Conservation (phyloP, 257 asterid species). For the Ilex aquifolium region DNA sequence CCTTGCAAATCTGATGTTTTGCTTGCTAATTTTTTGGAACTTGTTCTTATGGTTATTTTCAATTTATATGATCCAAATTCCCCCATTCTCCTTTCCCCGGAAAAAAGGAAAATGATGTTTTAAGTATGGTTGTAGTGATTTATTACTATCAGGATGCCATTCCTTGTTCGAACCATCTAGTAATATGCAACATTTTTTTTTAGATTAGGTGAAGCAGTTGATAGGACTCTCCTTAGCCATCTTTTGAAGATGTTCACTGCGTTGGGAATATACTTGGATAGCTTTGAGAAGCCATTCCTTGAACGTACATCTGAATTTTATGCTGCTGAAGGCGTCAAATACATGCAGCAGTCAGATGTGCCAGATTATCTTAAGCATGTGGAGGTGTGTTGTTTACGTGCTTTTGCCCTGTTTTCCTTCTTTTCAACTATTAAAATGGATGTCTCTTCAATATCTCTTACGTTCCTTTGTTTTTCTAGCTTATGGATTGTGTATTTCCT, state of each 20-base stretch:
- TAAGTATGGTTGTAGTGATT: no score
- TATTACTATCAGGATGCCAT: no score
- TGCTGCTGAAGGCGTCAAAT: constrained; percentile 92
- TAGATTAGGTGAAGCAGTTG: constrained; percentile 89
- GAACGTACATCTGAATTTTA: constrained; percentile 89
- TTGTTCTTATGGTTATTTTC: no score
- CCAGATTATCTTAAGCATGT: constrained; percentile 89
- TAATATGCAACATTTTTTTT: constrained; percentile 4
- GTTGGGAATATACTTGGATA: constrained; percentile 81
- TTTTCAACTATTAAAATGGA: neutral
- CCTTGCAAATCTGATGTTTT: no score
- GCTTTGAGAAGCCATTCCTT: constrained; percentile 95
- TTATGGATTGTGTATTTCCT: neutral
- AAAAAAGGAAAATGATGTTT: no score
- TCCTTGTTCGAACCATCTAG: no score
- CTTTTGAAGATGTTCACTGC: constrained; percentile 97
- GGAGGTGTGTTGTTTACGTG: constrained; percentile 47
- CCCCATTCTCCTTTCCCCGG: no score
- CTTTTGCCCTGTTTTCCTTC: neutral
- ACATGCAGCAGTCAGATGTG: constrained; percentile 95
- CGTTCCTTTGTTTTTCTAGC: constrained; percentile 1
- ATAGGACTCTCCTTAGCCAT: constrained; percentile 93
- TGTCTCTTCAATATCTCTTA: neutral
- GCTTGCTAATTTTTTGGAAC: no score
- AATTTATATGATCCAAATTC: no score